These are phyloP conservation scores for Penicillium fimorum DNA, from an alignment of 495 filamentous ascomycete genomes.

Conservation along the genomic window DNA sequence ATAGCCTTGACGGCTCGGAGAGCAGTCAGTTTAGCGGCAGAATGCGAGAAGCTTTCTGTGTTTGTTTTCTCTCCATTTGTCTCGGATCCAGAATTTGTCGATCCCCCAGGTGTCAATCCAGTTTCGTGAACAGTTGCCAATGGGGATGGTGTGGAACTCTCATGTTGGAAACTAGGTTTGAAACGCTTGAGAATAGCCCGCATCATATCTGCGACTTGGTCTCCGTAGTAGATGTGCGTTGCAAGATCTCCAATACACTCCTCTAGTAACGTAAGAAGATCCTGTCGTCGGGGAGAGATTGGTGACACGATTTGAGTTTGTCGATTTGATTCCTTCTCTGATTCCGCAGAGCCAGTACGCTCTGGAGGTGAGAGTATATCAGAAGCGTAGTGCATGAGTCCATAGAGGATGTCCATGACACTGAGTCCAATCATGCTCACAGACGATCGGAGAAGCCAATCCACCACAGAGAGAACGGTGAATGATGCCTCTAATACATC, in stretches of 20 bases:
- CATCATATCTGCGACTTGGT: conserved; percentile 92
- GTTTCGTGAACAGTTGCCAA: conserved; percentile 44
- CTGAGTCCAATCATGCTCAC: conserved; percentile 92
- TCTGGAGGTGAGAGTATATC: conserved; percentile 63
- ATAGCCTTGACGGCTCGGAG: conserved; percentile 80
- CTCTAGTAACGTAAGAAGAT: conserved; percentile 65
- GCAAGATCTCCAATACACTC: conserved; percentile 81
- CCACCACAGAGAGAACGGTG: conserved; percentile 69
- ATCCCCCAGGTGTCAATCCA: conserved; percentile 13
- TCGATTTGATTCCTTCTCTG: conserved; percentile 22
- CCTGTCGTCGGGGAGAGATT: conserved; percentile 46
- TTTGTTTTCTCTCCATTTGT: conserved; percentile 29
- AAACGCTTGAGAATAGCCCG: conserved; percentile 71
- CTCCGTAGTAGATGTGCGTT: conserved; percentile 90
- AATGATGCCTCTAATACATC: conserved; percentile 66
- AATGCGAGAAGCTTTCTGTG: conserved; percentile 62
- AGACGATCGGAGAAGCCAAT: conserved; percentile 76
- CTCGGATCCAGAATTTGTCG: conserved; percentile 14
- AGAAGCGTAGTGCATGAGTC: conserved; percentile 76
- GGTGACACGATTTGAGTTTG: conserved; percentile 15
- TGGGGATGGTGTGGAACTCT: conserved; percentile 33
- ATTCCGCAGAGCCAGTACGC: conserved; percentile 31
- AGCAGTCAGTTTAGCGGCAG: conserved; percentile 69
- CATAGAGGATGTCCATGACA: conserved; percentile 85
- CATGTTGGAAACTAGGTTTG: conserved; percentile 56